Conservation (phyloP, 1,284 basidiomycete genomes). For the Apiotrichum siamense region DNA sequence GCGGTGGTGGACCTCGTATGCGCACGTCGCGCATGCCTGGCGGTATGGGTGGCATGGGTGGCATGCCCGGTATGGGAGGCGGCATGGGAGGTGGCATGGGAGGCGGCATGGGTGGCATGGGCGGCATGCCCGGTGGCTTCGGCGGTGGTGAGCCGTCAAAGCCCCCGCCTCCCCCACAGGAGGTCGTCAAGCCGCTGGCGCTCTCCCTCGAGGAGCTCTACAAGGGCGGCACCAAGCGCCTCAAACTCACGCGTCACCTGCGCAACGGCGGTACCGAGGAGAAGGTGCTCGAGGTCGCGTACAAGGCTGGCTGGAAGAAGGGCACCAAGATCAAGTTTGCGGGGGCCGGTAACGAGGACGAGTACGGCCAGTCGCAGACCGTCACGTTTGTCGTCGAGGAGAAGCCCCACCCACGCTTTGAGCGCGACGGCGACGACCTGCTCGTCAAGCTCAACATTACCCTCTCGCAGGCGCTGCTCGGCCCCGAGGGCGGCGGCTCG, state of each 20-base stretch:
- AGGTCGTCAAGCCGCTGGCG: conserved; percentile 77
- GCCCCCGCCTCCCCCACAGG: conserved; percentile 50
- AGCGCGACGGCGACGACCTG: conserved; percentile 75
- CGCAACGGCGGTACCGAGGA: conserved; percentile 72
- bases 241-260: conserved; percentile 76
- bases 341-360: conserved; percentile 74
- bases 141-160: conserved; percentile 31
- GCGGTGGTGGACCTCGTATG: conserved; percentile 26
- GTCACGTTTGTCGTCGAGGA: conserved; percentile 88
- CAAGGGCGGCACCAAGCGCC: conserved; percentile 76
- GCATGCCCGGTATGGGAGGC: conserved; percentile 31
- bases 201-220: conserved; percentile 88
- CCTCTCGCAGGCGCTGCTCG: conserved; percentile 74
- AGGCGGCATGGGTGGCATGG: conserved; percentile 21
- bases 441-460: conserved; percentile 59
- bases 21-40: conserved; percentile 20
- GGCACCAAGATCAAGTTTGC: conserved; percentile 90
- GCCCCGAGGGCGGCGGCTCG: conserved; percentile 47
- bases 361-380: conserved; percentile 62
- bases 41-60: conserved; percentile 28
- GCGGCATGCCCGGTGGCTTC: conserved; percentile 43
- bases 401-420: conserved; percentile 70
- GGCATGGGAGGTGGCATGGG: conserved; percentile 1
- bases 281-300: conserved; percentile 82
- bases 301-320: conserved; percentile 62